phyloP scores from a whole-genome alignment of 495 filamentous ascomycete species.

The Lentithecium fluviatile region DNA sequence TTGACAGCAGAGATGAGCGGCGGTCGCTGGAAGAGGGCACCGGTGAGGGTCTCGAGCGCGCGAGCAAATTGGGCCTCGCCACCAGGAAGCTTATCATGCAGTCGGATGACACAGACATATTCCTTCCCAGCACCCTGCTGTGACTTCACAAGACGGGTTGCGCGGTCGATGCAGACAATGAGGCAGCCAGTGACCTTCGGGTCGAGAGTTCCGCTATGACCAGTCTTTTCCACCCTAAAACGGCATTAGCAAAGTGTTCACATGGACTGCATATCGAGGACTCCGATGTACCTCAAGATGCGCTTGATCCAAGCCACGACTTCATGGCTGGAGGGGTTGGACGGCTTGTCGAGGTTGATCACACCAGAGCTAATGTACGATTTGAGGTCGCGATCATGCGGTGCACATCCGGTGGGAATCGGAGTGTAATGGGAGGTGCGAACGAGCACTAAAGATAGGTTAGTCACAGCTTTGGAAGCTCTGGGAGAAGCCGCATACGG shows the following conservation, averaged over 20 bases:
- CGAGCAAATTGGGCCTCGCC: constrained; percentile 85
- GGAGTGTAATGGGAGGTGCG: constrained; percentile 92
- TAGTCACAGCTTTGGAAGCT: constrained; percentile 8
- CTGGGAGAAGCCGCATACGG: constrained; percentile 49
- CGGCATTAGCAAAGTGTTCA: not conserved
- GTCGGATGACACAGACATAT: constrained; percentile 80
- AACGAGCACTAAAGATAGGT: constrained; percentile 62
- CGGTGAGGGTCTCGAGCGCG: constrained; percentile 90
- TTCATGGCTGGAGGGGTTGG: constrained; percentile 96
- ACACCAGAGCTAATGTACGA: constrained; percentile 93
- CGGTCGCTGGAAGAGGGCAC: constrained; percentile 94
- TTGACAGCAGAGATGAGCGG: constrained; percentile 98
- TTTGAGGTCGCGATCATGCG: constrained; percentile 88
- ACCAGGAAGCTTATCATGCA: constrained; percentile 89
- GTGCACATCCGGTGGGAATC: constrained; percentile 82
- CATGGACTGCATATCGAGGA: no score
- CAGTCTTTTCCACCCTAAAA: constrained; percentile 86
- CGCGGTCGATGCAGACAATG: constrained; percentile 55
- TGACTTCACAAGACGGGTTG: constrained; percentile 94
- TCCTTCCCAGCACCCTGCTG: constrained; percentile 97
- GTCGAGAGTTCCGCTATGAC: constrained; percentile 95
- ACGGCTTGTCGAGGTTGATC: constrained; percentile 97
- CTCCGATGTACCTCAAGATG: constrained; percentile 67
- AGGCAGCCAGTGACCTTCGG: constrained; percentile 92
- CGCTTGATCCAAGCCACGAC: constrained; percentile 99